Evolutionary conservation across 345 rosid genomes (phyloP), one percentile per base, ranked within the genome.

Genomic region (Rhodamnia argentea): DNA sequence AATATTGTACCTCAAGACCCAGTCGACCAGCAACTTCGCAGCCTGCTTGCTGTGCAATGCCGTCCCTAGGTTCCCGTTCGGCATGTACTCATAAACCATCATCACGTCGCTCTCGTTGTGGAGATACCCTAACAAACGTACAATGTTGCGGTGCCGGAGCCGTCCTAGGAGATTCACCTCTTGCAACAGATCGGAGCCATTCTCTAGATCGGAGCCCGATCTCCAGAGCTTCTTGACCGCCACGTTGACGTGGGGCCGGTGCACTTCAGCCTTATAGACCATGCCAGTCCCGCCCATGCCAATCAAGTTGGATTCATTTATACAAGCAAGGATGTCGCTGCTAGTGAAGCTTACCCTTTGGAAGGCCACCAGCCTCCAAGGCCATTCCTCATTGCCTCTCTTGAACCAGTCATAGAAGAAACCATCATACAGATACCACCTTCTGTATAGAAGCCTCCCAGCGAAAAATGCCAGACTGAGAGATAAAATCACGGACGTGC

Each of bases 181-280:
- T 85, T 91, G 90, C 0, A 94, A 90, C 4, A 96, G 90, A 83
- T 95, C 96, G 13, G 92, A 94, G 7, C 94, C 92, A n/a, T 87
- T 88, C 89, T 95, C 98, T 4, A 92, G 82, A 85, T 92, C 91
- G 3, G 93, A 87, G 26, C 92, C 88, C 29, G 96, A 87, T 88
- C 96, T 93, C 98, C 99, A 95, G 13, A 96, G 96, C 92, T 96
- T 96, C 92, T 96, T 96, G 14, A 96, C 95, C 9, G 99, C 98
- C 82, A 95, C 98, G 5, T 88, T 88, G n/a, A 86, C 89, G 27
- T 89, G 90, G 4, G 97, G 96, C 62, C 93, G 83, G 88, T 92
- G 91, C 76, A 93, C 89, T 89, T 95, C 98, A 60, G 99, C 99
- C 92, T 93, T 95, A 93, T 96, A 95, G 74, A 96, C 99, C 57